Base-by-base conservation (phyloP, 2,329 filamentous ascomycete genomes). In the Zasmidium angulare region DNA sequence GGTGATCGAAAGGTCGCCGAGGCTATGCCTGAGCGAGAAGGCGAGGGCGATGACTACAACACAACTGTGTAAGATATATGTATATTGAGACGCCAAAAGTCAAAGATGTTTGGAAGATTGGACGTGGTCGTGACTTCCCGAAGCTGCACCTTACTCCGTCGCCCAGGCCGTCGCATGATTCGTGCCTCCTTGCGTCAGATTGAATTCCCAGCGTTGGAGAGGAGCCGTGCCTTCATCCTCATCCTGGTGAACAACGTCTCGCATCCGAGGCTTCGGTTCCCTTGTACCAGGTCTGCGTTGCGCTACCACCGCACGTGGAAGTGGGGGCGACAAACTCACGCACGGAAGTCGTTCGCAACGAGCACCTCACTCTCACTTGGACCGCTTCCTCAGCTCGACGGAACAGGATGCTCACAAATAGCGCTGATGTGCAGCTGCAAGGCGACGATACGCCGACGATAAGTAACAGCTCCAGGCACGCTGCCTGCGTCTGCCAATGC, bases 11-110 rank as follows among this genome's bases (percentile, higher is more conserved):
- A 78, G 53, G 66, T 71, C 4, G 72, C 73, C 29, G 77, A 78
- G 60, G 79, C 77, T 3, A 79, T 75, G 66, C 75, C 75, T 14
- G 76, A 77, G 66, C 74, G 74, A 40, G 74, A 74, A 17, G 78
- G 77, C 36, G 78, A 80, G 66, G 76, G 77, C 55, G 79, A 81
- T 63, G 72, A 74, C 6, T 74, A 71, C 62, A 81, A 81, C 67
- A 79, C 73, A n/a, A 80, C 78, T 29, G 76, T 81, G 43, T 81
- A 75, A 17, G 40, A 50, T 2, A 24, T 19, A 19, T 17, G 12
- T 7, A 43, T 19, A 43, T 7, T 17, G 3, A 19, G 36, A 17
- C 36, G 9, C 36, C 11, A 53, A 36, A 43, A 43, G n/a, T n/a
- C 36, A 17, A 43, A 43, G 3, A 17, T 17, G 4, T 17, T 43